Conservation (phyloP, 1,284 basidiomycete species). For the Ustilago vetiveriae region DNA sequence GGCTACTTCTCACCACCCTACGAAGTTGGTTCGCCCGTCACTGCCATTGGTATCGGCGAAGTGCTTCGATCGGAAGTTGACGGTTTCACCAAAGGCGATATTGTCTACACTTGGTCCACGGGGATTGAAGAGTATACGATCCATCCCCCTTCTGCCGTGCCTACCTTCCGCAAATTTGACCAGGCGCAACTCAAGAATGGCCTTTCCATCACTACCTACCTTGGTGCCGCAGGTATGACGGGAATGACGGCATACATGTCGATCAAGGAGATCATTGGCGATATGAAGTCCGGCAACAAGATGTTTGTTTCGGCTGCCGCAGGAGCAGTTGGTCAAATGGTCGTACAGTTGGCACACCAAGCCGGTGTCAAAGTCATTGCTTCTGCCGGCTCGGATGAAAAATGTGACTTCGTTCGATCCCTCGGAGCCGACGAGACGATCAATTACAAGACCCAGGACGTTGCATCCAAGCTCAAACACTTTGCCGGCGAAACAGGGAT, state of each 20-base stretch:
- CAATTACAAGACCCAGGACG: conserved; percentile 80
- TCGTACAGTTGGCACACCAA: conserved; percentile 71
- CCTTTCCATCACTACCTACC: conserved; percentile 55
- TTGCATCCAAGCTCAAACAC: conserved; percentile 66
- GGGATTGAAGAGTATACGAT: conserved; percentile 45
- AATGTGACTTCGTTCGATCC: conserved; percentile 83
- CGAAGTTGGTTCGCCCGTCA: conserved; percentile 26
- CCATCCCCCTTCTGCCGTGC: conserved; percentile 7
- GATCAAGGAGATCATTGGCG: conserved; percentile 57
- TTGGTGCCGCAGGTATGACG: conserved; percentile 66
- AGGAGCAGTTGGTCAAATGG: conserved; percentile 67
- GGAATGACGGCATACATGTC: conserved; percentile 66
- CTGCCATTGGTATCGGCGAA: conserved; percentile 41
- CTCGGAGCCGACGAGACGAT: conserved; percentile 84
- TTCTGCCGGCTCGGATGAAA: conserved; percentile 80
- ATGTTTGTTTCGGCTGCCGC: conserved; percentile 61
- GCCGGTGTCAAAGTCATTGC: conserved; percentile 78
- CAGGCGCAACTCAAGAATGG: conserved; percentile 15
- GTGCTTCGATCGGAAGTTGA: conserved; percentile 31
- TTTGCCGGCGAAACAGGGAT: conserved; percentile 48
- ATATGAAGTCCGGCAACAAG: conserved; percentile 49
- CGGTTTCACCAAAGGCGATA: conserved; percentile 20
- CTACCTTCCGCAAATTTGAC: conserved; percentile 35
- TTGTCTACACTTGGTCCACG: conserved; percentile 29
- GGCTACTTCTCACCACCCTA: conserved; percentile 43